These are phyloP conservation scores for Hymenoscyphus fructigenus DNA, from an alignment of 2,329 filamentous ascomycete genomes.

Conservation along the genomic window DNA sequence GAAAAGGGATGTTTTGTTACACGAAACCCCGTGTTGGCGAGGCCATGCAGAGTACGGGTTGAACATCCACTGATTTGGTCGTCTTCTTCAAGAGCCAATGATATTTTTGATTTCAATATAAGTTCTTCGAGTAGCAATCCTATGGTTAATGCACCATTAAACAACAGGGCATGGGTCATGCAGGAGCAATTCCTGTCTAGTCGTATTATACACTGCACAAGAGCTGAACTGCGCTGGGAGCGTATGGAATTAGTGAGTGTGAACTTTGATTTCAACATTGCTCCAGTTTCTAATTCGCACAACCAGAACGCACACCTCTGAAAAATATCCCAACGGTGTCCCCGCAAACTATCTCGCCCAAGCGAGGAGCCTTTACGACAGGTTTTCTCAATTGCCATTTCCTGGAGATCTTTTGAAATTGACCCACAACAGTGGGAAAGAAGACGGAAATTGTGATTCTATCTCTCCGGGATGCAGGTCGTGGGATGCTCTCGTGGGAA, in stretches of 20 bases:
- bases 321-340: not conserved
- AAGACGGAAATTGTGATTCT: not conserved
- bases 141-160: not conserved
- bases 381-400: not conserved
- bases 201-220: not conserved
- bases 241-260: not conserved
- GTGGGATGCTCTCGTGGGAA: not conserved
- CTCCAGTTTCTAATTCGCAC: not conserved
- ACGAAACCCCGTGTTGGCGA: not conserved
- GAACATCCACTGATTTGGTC: not conserved
- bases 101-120: no score
- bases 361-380: not conserved
- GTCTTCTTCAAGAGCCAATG: not conserved
- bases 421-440: not conserved
- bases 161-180: not conserved
- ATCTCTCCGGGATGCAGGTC: not conserved
- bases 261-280: not conserved
- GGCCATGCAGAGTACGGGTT: not conserved
- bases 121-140: not conserved
- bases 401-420: not conserved
- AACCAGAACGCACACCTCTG: not conserved
- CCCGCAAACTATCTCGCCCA: no score
- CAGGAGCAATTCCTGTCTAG: not conserved
- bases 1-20: not conserved
- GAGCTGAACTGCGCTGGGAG: not conserved